Evolutionary conservation across 768 basidiomycete genomes (phyloP).

Genomic region (Scleroderma citrinum): DNA sequence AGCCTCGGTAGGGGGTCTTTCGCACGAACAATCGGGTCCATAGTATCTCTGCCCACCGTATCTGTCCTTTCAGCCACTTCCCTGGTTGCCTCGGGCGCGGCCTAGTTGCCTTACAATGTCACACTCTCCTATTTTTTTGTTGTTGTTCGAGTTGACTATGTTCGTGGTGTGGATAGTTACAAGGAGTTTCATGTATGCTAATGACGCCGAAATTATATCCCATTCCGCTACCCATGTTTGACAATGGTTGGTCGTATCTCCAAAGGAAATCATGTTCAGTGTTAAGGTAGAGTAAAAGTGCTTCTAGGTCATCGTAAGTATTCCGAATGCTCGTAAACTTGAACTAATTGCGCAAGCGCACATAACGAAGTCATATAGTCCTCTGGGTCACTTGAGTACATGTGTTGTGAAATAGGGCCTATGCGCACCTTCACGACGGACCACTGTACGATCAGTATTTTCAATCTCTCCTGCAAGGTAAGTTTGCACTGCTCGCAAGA

Average conservation of each 20-base stretch:
- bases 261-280: too few species aligned
- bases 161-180: neutral
- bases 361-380: conserved; percentile 41
- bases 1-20: conserved; percentile 20
- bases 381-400: conserved; percentile 32
- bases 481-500: conserved; percentile 63
- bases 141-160: neutral
- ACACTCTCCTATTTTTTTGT: too few species aligned
- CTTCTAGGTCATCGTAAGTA: neutral
- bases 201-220: neutral
- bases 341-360: neutral
- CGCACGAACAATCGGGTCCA: too few species aligned
- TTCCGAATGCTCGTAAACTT: neutral
- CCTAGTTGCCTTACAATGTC: too few species aligned
- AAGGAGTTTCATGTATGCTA: conserved; percentile 3
- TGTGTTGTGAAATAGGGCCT: neutral
- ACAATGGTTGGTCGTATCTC: too few species aligned
- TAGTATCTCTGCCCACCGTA: too few species aligned
- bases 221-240: too few species aligned
- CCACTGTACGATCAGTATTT: conserved; percentile 68
- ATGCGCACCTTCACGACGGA: conserved; percentile 62
- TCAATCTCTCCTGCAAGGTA: conserved; percentile 59
- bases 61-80: too few species aligned
- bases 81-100: too few species aligned
- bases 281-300: neutral